Evolutionary conservation across 2,329 filamentous ascomycete genomes (phyloP).

Genomic region (Magnaporthiopsis rhizophila): DNA sequence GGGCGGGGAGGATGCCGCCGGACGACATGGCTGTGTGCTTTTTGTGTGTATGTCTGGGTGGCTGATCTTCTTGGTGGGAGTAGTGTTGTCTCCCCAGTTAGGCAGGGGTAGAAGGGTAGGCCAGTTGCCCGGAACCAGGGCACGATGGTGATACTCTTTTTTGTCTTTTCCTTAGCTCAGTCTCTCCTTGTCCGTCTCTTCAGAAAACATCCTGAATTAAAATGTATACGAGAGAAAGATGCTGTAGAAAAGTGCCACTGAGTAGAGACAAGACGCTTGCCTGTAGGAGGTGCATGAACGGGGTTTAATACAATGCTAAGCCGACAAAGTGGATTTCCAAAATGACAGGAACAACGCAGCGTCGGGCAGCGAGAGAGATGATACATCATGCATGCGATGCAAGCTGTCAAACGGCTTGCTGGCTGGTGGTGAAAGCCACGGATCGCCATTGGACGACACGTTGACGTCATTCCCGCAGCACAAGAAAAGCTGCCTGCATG

Average conservation of each 20-base stretch:
- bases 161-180: background rate
- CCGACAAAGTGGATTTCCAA: background rate
- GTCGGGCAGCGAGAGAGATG: background rate
- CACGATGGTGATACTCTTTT: background rate
- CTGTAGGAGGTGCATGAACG: background rate
- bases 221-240: background rate
- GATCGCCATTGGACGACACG: background rate
- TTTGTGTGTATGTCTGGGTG: background rate
- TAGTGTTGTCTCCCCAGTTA: background rate
- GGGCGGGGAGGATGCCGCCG: constrained; percentile 50
- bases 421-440: background rate
- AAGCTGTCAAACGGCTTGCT: background rate
- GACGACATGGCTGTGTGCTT: background rate
- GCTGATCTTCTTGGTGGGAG: no score
- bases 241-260: background rate
- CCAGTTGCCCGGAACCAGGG: background rate
- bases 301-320: background rate
- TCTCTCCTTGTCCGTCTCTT: background rate
- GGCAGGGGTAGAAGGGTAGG: background rate
- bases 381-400: background rate
- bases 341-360: background rate
- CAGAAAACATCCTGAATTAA: background rate
- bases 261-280: background rate
- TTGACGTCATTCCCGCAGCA: background rate
- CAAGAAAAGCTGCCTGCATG: background rate